A percentile compares a stretch with the other conserved stretches of the same genome.
These are phyloP conservation scores for Borealophlyctis nickersoniae DNA, from an alignment of 192 early-diverging fungal species.

Conservation along the genomic window DNA sequence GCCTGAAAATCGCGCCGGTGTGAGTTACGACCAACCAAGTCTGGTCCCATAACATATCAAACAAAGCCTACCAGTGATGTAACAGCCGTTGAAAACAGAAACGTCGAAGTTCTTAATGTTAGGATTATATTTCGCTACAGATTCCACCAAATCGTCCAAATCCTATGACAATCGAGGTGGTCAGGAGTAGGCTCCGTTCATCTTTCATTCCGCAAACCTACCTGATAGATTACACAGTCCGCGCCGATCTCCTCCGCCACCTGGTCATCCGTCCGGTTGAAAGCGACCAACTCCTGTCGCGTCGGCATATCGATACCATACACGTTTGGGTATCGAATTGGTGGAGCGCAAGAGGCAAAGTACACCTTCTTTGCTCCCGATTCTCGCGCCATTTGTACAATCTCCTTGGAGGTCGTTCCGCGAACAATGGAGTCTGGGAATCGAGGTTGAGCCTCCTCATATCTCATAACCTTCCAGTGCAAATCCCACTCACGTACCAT, in stretches of 20 bases:
- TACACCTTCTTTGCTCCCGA: slow-evolving; percentile 98
- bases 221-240: slow-evolving; percentile 94
- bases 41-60: slow-evolving; percentile 7
- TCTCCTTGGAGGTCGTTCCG: slow-evolving; percentile 98
- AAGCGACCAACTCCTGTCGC: slow-evolving; percentile 84
- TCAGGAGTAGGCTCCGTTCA: not conserved
- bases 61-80: slow-evolving; percentile 68
- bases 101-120: slow-evolving; percentile 83
- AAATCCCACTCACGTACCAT: slow-evolving; percentile 55
- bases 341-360: slow-evolving; percentile 96
- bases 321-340: slow-evolving; percentile 96
- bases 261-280: slow-evolving; percentile 71
- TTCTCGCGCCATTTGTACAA: slow-evolving; percentile 98
- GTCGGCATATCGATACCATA: slow-evolving; percentile 99
- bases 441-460: not conserved
- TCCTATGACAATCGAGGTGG: slow-evolving; percentile 36
- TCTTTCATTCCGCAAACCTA: slow-evolving; percentile 23
- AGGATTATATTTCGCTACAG: slow-evolving; percentile 83
- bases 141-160: slow-evolving; percentile 79
- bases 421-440: slow-evolving; percentile 92
- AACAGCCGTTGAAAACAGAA: slow-evolving; percentile 94
- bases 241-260: slow-evolving; percentile 88
- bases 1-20: slow-evolving; percentile 12
- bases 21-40: slow-evolving; percentile 1
- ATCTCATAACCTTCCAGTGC: too few relatives aligned